A percentile compares a stretch with the other conserved stretches of the same genome.
These are phyloP conservation scores for Aspergillus japonicus DNA, from an alignment of 2,329 filamentous ascomycete species.

Conservation along the genomic window DNA sequence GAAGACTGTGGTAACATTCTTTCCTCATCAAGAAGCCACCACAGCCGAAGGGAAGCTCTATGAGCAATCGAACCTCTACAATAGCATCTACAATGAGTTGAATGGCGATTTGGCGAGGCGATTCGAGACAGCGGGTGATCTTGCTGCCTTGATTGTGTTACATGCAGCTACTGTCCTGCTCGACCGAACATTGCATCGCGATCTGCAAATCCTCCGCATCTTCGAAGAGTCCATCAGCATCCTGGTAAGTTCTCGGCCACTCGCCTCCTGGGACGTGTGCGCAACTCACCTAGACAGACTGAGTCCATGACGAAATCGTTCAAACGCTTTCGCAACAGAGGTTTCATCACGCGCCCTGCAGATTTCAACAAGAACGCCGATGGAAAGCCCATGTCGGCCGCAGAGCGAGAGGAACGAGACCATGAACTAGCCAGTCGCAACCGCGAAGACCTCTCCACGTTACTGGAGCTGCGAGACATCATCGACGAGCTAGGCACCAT, in stretches of 20 bases:
- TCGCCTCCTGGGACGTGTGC: background rate
- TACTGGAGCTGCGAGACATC: constrained; percentile 63
- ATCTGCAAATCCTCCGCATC: constrained; percentile 63
- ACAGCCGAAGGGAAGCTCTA: constrained; percentile 35
- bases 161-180: constrained; percentile 63
- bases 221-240: constrained; percentile 67
- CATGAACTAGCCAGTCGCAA: constrained; percentile 56
- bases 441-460: constrained; percentile 61
- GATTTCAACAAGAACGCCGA: constrained; percentile 31
- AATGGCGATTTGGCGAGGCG: constrained; percentile 63
- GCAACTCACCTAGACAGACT: constrained; percentile 42
- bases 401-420: constrained; percentile 46
- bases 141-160: constrained; percentile 61
- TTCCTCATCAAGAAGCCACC: constrained; percentile 35
- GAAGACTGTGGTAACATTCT: constrained; percentile 36
- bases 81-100: constrained; percentile 65
- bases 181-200: constrained; percentile 59
- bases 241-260: constrained; percentile 43
- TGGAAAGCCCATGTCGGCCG: constrained; percentile 31
- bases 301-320: constrained; percentile 63
- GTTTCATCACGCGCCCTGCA: constrained; percentile 48
- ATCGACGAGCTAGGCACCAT: constrained; percentile 63
- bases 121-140: constrained; percentile 61
- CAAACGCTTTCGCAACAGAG: constrained; percentile 60
- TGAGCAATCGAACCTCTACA: constrained; percentile 58